Percentiles rank a stretch among this genome's conserved stretches.
Conservation (phyloP, 108 stramenopile genomes). For the Discostella pseudostelligera region DNA sequence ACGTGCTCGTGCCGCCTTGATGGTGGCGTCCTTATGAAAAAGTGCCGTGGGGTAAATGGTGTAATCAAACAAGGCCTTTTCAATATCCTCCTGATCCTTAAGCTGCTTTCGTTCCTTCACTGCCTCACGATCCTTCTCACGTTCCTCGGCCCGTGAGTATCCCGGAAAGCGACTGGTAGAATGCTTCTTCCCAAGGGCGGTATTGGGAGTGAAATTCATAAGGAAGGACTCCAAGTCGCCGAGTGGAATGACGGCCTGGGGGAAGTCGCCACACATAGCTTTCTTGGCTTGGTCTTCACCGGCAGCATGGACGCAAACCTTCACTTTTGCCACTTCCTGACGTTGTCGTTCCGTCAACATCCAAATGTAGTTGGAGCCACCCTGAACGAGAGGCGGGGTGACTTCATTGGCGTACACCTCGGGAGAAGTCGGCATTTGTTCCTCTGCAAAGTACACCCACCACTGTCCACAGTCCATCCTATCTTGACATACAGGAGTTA, state of each 20-base stretch:
- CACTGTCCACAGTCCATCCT: conserved; percentile 79
- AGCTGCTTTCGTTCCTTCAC: conserved; percentile 85
- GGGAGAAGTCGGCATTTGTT: conserved; percentile 82
- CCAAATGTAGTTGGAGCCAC: conserved; percentile 83
- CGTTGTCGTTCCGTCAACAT: conserved; percentile 86
- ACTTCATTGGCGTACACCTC: conserved; percentile 86
- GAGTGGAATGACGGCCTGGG: conserved; percentile 83
- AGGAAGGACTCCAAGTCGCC: conserved; percentile 83
- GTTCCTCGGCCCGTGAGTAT: conserved; percentile 69
- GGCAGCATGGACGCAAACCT: conserved; percentile 55
- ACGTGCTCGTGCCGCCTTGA: conserved; percentile 78
- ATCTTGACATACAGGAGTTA: conserved; percentile 61
- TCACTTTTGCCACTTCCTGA: conserved; percentile 66
- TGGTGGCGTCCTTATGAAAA: conserved; percentile 85
- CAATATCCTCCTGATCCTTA: conserved; percentile 86
- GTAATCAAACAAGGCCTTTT: conserved; percentile 86
- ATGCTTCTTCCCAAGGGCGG: conserved; percentile 85
- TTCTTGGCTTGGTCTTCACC: conserved; percentile 27
- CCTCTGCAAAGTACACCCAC: conserved; percentile 89
- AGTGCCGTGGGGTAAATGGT: conserved; percentile 86
- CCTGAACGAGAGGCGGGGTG: conserved; percentile 69
- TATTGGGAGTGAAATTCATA: conserved; percentile 87
- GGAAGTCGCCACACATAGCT: conserved; percentile 55
- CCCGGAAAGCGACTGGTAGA: conserved; percentile 71
- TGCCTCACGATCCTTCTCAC: conserved; percentile 64